Percentiles rank a stretch among this genome's conserved stretches.
Conservation (phyloP, 768 basidiomycete species). For the Boletus vermiculosoides region DNA sequence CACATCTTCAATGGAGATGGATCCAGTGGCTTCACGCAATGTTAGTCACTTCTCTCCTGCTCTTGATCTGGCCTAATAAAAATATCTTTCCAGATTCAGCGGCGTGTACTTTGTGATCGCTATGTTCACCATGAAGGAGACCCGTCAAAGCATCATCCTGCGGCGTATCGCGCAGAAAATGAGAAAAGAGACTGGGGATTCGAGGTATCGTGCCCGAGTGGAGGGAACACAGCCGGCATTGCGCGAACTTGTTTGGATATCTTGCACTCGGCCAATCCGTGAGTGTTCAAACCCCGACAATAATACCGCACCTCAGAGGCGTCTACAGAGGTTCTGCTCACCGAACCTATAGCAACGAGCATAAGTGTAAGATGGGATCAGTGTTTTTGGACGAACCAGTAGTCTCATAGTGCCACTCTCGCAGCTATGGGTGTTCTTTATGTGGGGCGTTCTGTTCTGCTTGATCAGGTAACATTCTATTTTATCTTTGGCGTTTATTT, state of each 20-base stretch:
- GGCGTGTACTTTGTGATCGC: conserved; percentile 51
- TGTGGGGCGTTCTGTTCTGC: conserved; percentile 72
- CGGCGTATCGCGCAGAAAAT: conserved; percentile 57
- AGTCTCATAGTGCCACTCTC: neutral
- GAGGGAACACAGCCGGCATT: conserved; percentile 62
- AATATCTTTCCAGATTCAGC: conserved; percentile 41
- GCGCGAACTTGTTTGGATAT: conserved; percentile 57
- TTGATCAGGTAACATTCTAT: conserved; percentile 47
- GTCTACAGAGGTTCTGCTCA: conserved; percentile 17
- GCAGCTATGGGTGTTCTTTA: conserved; percentile 66
- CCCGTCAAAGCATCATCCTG: conserved; percentile 68
- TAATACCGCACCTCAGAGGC: neutral
- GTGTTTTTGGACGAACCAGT: neutral
- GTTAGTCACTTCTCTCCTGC: conserved; percentile 32
- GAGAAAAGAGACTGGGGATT: conserved; percentile 65
- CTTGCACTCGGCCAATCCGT: conserved; percentile 71
- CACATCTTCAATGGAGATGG: conserved; percentile 69
- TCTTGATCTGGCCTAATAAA: neutral
- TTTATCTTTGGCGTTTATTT: neutral
- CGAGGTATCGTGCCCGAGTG: conserved; percentile 57
- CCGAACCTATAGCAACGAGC: conserved; percentile 68
- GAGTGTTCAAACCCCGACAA: conserved; percentile 27
- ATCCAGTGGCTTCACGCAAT: conserved; percentile 79
- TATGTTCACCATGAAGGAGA: conserved; percentile 63
- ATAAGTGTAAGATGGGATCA: conserved; percentile 54